Evolutionary conservation across 306 rosid species (phyloP), one percentile per base, ranked within the genome.

Genomic region (Vicia sativa): DNA sequence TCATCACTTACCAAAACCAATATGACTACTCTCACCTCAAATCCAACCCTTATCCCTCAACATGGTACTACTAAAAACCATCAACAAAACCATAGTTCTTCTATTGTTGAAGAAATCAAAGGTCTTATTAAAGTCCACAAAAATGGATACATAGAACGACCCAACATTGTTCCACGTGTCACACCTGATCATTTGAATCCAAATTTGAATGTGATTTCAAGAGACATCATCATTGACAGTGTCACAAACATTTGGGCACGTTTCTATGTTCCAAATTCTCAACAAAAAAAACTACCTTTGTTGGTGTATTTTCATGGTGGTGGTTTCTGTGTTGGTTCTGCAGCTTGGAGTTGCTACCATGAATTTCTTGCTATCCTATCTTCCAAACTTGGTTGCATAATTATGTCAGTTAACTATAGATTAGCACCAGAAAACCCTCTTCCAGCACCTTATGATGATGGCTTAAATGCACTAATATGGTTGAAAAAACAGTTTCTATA

Each of bases 371-470:
- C 84, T 31, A 87, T 55, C n/a, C 77, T 89, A 23, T 77, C 89
- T 3, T 34, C 81, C 3, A 73, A 79, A 59, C 55, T 79, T 0
- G 67, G 82, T 28, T 86, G 91, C 78, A 9, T 87, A 53, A 79
- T 89, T 41, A 79, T 92, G 87, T 92, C 96, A 0, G 83, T 89
- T 2, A 81, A 92, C 41, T 92, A 92, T 44, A 81, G 96, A 31
- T 76, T 92, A 45, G 95, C 96, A 19, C 98, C 98, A 3, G 98
- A 89, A 59, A 83, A 86, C 75, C 96, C 89, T 68, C 96, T 92
- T 43, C 96, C 98, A 6, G 89, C 89, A 1, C 87, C 98, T 7
- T 89, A 85, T 52, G 95, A 92, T 71, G 98, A 92, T 58, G 98
- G 95, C 0, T 35, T 89, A 23, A 80, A 75, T 16, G 58, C 91